Evolutionary conservation across 768 basidiomycete genomes (phyloP).

Genomic region (Boletus subcaerulescens): DNA sequence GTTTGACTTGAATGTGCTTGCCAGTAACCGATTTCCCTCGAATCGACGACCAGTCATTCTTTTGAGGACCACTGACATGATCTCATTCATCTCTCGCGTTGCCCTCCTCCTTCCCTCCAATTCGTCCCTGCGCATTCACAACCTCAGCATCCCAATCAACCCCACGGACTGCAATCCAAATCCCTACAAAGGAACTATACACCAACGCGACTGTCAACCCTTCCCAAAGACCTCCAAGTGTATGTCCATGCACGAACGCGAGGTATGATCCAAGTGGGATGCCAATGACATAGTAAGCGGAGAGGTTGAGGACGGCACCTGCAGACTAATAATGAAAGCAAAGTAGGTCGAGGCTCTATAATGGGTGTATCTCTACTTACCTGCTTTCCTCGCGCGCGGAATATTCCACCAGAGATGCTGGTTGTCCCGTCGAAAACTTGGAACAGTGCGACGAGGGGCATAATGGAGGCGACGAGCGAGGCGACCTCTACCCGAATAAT

Average conservation of each 20-base stretch:
- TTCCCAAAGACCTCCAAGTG: constrained; percentile 78
- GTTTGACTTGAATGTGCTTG: no score
- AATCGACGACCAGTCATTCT: no score
- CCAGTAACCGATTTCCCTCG: no score
- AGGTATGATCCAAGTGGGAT: constrained; percentile 83
- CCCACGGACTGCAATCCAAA: constrained; percentile 44
- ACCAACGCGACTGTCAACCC: constrained; percentile 72
- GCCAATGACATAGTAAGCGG: constrained; percentile 79
- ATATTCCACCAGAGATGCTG: constrained; percentile 69
- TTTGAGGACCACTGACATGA: no score
- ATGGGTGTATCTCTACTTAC: constrained; percentile 24
- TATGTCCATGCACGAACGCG: constrained; percentile 56
- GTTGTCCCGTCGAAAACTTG: constrained; percentile 82
- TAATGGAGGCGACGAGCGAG: constrained; percentile 51
- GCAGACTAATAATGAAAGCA: constrained; percentile 41
- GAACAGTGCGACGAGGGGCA: constrained; percentile 75
- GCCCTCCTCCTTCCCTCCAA: constrained; percentile 43
- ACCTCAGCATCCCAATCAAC: constrained; percentile 72
- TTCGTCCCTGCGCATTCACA: constrained; percentile 12
- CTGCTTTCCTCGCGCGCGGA: constrained; percentile 82
- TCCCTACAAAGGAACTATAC: constrained; percentile 56
- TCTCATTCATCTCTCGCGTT: neutral
- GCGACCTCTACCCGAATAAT: constrained; percentile 39
- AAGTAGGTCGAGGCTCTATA: neutral
- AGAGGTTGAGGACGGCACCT: constrained; percentile 61